These are phyloP conservation scores for Boechera divaricarpa DNA, from an alignment of 345 rosid genomes.

Conservation along the genomic window DNA sequence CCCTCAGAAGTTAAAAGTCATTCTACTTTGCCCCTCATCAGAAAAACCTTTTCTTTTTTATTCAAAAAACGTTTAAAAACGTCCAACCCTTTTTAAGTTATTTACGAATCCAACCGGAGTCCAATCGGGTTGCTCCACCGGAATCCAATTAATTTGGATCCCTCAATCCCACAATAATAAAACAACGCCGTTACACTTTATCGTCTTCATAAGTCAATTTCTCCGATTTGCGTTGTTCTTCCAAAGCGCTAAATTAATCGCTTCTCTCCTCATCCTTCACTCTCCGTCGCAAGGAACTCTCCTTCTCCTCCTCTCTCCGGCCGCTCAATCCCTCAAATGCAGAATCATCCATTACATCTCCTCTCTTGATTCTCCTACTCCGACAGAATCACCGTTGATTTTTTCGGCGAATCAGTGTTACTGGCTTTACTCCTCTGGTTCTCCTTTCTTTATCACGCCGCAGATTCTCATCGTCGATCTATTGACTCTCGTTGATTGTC, in stretches of 20 bases:
- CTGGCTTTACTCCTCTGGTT: slow-evolving; percentile 82
- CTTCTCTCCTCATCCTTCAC: slow-evolving; percentile 75
- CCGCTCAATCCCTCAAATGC: slow-evolving; percentile 69
- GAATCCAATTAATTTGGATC: too few relatives aligned
- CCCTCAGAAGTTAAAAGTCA: too few relatives aligned
- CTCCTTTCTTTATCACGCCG: slow-evolving; percentile 73
- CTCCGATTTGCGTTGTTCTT: too few relatives aligned
- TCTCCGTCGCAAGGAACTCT: slow-evolving; percentile 71
- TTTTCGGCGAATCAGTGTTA: slow-evolving; percentile 74
- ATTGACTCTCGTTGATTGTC: slow-evolving; percentile 41
- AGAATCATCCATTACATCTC: slow-evolving; percentile 58
- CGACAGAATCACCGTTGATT: slow-evolving; percentile 78
- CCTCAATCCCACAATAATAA: too few relatives aligned
- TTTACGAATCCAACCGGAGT: too few relatives aligned
- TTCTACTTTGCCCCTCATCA: too few relatives aligned
- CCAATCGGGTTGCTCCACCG: too few relatives aligned
- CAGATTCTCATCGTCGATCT: slow-evolving; percentile 94
- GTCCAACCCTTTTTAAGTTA: too few relatives aligned
- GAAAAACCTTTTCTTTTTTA: too few relatives aligned
- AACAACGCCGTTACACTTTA: too few relatives aligned
- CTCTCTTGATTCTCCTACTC: slow-evolving; percentile 44
- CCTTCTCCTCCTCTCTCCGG: slow-evolving; percentile 66
- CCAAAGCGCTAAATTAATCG: slow-evolving; percentile 51
- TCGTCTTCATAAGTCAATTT: too few relatives aligned
- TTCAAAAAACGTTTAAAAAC: too few relatives aligned